Evolutionary conservation across 2,329 filamentous ascomycete species (phyloP).

Genomic region (Chrysosporium queenslandicum): DNA sequence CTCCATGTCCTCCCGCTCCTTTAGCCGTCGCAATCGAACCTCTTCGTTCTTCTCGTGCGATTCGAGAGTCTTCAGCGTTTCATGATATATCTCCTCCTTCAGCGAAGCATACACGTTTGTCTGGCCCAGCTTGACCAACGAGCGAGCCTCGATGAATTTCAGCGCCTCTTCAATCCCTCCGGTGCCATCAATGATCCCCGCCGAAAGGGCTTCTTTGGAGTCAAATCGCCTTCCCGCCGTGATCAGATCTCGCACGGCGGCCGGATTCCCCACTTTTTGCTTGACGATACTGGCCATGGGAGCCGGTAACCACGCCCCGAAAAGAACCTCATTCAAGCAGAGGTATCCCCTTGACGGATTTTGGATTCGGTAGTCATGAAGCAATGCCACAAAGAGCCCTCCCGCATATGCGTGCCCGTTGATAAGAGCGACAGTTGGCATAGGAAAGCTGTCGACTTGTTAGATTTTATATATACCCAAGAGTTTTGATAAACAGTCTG

Average conservation of each 20-base stretch:
- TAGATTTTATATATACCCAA: too few species aligned
- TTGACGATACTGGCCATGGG: conserved; percentile 68
- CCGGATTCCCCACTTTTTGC: conserved; percentile 49
- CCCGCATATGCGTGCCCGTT: conserved; percentile 76
- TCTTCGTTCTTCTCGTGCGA: conserved; percentile 40
- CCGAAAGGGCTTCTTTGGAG: conserved; percentile 52
- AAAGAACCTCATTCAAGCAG: conserved; percentile 72
- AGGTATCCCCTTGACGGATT: conserved; percentile 60
- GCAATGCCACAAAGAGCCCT: conserved; percentile 70
- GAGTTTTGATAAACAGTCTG: too few species aligned
- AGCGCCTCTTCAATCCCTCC: conserved; percentile 57
- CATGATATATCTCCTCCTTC: conserved; percentile 66
- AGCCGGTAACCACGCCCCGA: conserved; percentile 63
- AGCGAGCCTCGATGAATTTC: conserved; percentile 48
- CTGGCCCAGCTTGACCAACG: conserved; percentile 52
- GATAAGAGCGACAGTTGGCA: conserved; percentile 70
- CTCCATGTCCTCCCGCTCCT: conserved; percentile 37
- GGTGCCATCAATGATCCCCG: conserved; percentile 58
- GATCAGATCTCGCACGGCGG: conserved; percentile 53
- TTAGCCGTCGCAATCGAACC: conserved; percentile 39
- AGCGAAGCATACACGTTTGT: conserved; percentile 59
- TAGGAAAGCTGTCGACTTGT: conserved; percentile 48
- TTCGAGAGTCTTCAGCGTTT: conserved; percentile 51
- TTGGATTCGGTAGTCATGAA: conserved; percentile 75
- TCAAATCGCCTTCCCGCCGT: conserved; percentile 63